phyloP scores from a whole-genome alignment of 768 basidiomycete species.

The Trametes cingulata region DNA sequence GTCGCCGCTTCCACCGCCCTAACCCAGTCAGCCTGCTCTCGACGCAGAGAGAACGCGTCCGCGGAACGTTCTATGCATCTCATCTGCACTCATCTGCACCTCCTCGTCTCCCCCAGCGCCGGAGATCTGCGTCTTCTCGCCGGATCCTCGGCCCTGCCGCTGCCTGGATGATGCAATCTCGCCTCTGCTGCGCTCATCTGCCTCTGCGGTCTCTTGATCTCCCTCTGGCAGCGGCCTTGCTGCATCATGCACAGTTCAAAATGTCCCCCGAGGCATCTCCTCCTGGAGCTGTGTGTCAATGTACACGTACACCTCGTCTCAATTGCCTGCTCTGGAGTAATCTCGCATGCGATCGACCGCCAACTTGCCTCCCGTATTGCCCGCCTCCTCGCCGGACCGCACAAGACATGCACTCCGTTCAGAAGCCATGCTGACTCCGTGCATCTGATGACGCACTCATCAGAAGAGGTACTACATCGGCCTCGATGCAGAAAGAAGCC shows the following conservation, averaged over 20 bases:
- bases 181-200: neutral
- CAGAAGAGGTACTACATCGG: neutral
- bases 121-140: slow-evolving; percentile 16
- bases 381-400: neutral
- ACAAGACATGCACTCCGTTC: neutral
- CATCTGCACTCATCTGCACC: neutral
- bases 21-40: slow-evolving; percentile 6
- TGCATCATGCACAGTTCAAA: neutral
- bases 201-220: neutral
- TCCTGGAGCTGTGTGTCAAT: neutral
- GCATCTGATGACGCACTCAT: slow-evolving; percentile 10
- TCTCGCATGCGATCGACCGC: slow-evolving; percentile 6
- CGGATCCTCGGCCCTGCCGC: slow-evolving; percentile 8
- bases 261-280: too few relatives aligned
- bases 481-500: neutral
- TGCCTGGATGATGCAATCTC: slow-evolving; percentile 12
- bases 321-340: neutral
- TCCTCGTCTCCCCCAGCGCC: neutral
- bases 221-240: neutral
- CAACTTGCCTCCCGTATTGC: slow-evolving; percentile 1
- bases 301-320: neutral
- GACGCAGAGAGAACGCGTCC: neutral
- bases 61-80: neutral
- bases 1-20: slow-evolving; percentile 6
- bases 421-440: neutral